phyloP scores from a whole-genome alignment of 768 basidiomycete species.

The Suillus weaverae region DNA sequence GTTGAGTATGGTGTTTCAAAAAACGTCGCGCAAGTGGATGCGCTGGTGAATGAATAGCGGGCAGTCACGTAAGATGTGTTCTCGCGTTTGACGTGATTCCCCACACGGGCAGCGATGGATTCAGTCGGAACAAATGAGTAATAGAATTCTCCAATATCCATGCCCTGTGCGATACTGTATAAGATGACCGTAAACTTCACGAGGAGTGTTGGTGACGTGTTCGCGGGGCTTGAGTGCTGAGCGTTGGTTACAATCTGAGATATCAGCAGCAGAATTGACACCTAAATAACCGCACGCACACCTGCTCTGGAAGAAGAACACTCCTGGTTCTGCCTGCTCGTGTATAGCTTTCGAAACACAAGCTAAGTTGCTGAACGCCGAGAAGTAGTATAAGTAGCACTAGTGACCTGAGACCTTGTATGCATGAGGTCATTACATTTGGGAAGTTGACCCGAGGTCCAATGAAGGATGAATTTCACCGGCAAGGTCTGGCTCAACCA shows the following conservation, averaged over 20 bases:
- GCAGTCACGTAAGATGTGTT: too few species aligned
- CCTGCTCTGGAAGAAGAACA: conserved; percentile 67
- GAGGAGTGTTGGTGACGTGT: too few species aligned
- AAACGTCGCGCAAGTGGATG: too few species aligned
- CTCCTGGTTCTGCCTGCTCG: conserved; percentile 64
- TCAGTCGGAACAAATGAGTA: too few species aligned
- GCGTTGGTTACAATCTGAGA: conserved; percentile 48
- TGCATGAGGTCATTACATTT: conserved; percentile 26
- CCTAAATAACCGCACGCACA: conserved; percentile 23
- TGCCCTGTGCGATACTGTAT: too few species aligned
- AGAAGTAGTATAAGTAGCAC: not conserved
- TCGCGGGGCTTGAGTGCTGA: too few species aligned
- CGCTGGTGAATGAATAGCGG: too few species aligned
- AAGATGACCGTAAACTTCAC: too few species aligned
- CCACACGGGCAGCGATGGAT: too few species aligned
- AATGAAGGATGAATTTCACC: conserved; percentile 60
- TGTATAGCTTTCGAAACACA: conserved; percentile 25
- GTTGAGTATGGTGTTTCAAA: too few species aligned
- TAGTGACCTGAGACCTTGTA: conserved; percentile 11
- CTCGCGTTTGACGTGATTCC: too few species aligned
- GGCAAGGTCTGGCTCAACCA: conserved; percentile 82
- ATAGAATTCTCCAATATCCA: too few species aligned
- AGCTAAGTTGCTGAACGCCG: not conserved
- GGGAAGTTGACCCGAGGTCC: conserved; percentile 67
- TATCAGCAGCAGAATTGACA: conserved; percentile 6